Percentiles rank a stretch among this genome's conserved stretches.
phyloP scores from a whole-genome alignment of 1,284 basidiomycete species.

The Malassezia vespertilionis region DNA sequence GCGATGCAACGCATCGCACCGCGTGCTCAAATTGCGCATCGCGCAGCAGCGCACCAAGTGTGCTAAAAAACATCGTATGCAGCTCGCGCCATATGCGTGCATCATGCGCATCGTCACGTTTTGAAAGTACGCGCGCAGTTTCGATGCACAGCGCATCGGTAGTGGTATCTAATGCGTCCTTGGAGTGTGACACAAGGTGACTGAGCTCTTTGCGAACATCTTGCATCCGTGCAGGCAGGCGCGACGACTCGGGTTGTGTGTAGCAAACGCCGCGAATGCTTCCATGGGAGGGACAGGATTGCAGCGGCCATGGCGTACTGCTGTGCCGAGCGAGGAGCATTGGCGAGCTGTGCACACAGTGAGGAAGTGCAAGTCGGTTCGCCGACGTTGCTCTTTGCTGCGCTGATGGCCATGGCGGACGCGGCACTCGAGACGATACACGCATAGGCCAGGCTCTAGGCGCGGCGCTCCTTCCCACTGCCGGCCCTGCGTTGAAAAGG shows the following conservation, averaged over 20 bases:
- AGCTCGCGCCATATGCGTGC: not conserved
- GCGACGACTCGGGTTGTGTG: not conserved
- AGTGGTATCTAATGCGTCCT: not conserved
- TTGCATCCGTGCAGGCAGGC: not conserved
- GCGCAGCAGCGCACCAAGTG: not conserved
- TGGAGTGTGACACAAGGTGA: not conserved
- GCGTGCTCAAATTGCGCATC: not conserved
- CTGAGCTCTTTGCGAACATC: not conserved
- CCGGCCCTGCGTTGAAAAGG: slow-evolving; percentile 3
- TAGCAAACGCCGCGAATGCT: too few species aligned
- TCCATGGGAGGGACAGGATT: too few species aligned
- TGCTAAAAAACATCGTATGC: not conserved
- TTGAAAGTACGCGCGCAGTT: not conserved
- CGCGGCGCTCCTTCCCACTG: slow-evolving; percentile 4
- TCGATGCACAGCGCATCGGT: not conserved
- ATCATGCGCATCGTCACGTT: not conserved
- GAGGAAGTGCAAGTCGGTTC: too few species aligned
- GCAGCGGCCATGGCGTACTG: too few species aligned
- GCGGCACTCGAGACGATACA: slow-evolving; percentile 6
- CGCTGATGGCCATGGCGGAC: slow-evolving; percentile 7
- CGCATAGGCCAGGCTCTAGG: slow-evolving; percentile 12
- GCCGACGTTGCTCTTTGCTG: too few species aligned
- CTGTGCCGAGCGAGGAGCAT: too few species aligned
- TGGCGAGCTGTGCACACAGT: too few species aligned
- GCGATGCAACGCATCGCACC: not conserved